Percentiles rank a stretch among this genome's conserved stretches.
phyloP scores from a whole-genome alignment of 2,329 filamentous ascomycete genomes.

The Claviceps maximensis region DNA sequence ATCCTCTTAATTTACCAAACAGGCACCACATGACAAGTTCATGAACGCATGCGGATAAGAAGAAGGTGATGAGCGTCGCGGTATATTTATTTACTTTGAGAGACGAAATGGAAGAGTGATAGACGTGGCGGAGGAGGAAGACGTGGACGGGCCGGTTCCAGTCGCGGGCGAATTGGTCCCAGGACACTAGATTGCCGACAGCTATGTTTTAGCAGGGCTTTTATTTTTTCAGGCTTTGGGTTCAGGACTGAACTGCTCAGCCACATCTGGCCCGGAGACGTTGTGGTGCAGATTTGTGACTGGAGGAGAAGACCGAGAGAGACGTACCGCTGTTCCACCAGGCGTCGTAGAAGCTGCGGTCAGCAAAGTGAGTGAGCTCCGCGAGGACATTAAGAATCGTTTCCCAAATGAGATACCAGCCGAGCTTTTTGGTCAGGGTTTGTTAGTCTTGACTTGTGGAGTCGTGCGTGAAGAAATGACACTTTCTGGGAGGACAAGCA shows the following conservation, averaged over 20 bases:
- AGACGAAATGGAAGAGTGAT: slow-evolving; percentile 63
- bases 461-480: not conserved
- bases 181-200: slow-evolving; percentile 31
- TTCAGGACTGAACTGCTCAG: too few species aligned
- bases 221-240: too few species aligned
- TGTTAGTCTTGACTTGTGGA: not conserved
- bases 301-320: not conserved
- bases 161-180: slow-evolving; percentile 67
- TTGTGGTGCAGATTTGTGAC: not conserved
- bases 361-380: slow-evolving; percentile 64
- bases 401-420: slow-evolving; percentile 76
- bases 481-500: too few species aligned
- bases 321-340: slow-evolving; percentile 47
- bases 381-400: slow-evolving; percentile 62
- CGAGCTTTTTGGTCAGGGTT: slow-evolving; percentile 28
- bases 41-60: slow-evolving; percentile 57
- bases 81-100: slow-evolving; percentile 56
- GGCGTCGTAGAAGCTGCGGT: slow-evolving; percentile 56
- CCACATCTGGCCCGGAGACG: too few species aligned
- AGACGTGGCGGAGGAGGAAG: slow-evolving; percentile 66
- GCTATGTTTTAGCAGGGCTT: too few species aligned
- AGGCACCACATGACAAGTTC: slow-evolving; percentile 71
- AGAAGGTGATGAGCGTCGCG: slow-evolving; percentile 64
- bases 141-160: slow-evolving; percentile 71
- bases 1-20: slow-evolving; percentile 65